These are phyloP conservation scores for Trichoderma harzianum DNA, from an alignment of 2,329 filamentous ascomycete species.

Conservation along the genomic window DNA sequence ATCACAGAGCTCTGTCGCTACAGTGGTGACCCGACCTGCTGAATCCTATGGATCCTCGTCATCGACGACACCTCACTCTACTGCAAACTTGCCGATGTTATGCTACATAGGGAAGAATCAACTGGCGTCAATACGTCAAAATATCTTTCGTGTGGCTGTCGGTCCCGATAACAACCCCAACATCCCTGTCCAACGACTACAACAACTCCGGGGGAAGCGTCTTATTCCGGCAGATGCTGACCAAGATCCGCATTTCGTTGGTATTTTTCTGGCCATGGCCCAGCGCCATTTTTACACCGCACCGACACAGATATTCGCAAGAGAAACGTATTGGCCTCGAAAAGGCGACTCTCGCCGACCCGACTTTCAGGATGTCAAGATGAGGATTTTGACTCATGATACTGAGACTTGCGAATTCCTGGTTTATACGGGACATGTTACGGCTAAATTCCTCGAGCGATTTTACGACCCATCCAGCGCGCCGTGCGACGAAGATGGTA, in stretches of 20 bases:
- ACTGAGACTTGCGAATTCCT: constrained; percentile 48
- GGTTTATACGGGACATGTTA: constrained; percentile 50
- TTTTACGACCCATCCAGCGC: constrained; percentile 48
- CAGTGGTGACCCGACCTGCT: constrained; percentile 36
- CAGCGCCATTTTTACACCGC: constrained; percentile 50
- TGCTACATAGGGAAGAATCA: constrained; percentile 49
- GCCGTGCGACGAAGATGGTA: constrained; percentile 28
- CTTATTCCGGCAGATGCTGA: constrained; percentile 47
- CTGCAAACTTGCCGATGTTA: constrained; percentile 34
- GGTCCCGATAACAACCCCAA: constrained; percentile 43
- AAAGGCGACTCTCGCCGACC: constrained; percentile 26
- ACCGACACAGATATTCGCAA: constrained; percentile 23
- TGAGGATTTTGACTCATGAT: constrained; percentile 52
- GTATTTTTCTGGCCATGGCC: constrained; percentile 54
- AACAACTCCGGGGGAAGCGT: constrained; percentile 44
- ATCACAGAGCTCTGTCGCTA: constrained; percentile 33
- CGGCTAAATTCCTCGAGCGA: constrained; percentile 46
- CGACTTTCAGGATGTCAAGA: constrained; percentile 45
- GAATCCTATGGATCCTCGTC: constrained; percentile 29
- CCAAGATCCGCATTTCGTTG: constrained; percentile 52
- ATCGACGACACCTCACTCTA: constrained; percentile 24
- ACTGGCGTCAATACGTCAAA: constrained; percentile 43
- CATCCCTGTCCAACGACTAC: constrained; percentile 46
- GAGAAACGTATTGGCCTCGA: constrained; percentile 28
- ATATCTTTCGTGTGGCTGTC: constrained; percentile 44